Evolutionary conservation across 352 stramenopile species (phyloP), one percentile per base, ranked within the genome.

Genomic region (Pythium scleroteichum): DNA sequence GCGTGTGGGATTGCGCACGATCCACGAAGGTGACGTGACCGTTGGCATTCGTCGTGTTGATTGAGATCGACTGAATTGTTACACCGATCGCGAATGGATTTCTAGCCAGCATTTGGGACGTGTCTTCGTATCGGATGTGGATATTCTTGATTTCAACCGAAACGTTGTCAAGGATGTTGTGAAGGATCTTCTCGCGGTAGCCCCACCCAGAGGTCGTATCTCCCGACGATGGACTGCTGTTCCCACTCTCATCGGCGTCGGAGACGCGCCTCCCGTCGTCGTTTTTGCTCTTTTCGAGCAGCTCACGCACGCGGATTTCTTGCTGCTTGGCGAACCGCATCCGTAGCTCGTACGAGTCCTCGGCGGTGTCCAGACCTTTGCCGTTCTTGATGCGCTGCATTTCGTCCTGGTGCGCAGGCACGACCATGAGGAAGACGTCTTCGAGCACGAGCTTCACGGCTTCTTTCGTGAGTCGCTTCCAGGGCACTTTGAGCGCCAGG

Each of bases 151-250:
- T 79, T 68, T 95, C 82, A 47, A 95, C 82, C 24, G 76, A 84
- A 1, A 94, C 78, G 46, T 95, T 95, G 59, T 95, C 82, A 9
- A 94, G 52, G 44, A 95, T 88, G 16, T 85, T 91, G 65, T 90
- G 85, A 16, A 92, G 41, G 19, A 95, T 93, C 51, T 90, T 88
- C 32, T 94, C 84, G 16, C 82, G 78, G 42, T 88, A 92, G 12
- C 84, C 81, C 82, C 83, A 93, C 0, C 70, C 72, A 0, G 78
- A 76, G 2, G 79, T 88, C 17, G 73, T 72, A 45, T 89, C 84
- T 4, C 20, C 19, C 4, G 33, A n/a, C 33, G 35, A 56, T n/a
- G 49, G 49, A 23, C 49, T 56, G 20, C 22, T 17, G 33, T 10
- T 35, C n/a, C 0, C 41, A 16, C 17, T 20, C 10, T 54, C 52